phyloP scores from a whole-genome alignment of 805 yeast genomes.

The Isabelozyma pseudorhagii region DNA sequence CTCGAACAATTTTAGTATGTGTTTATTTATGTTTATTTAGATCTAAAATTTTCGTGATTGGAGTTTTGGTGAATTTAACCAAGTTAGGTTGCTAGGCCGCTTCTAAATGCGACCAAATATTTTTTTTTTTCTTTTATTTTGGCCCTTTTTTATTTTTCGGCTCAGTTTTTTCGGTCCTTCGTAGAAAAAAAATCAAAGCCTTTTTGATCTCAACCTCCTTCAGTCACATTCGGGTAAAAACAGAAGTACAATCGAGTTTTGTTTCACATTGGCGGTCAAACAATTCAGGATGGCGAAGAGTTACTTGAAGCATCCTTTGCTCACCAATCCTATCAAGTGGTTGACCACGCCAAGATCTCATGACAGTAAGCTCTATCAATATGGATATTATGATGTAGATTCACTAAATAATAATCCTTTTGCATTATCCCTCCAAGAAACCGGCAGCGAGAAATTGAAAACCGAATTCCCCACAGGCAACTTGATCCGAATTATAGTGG shows the following conservation, averaged over 20 bases:
- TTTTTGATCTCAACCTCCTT: neutral
- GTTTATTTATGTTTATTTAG: neutral
- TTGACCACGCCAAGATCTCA: conserved; percentile 19
- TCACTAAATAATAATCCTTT: conserved; percentile 24
- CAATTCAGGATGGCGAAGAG: neutral
- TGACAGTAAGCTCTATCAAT: conserved; percentile 13
- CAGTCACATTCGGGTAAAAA: neutral
- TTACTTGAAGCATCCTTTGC: conserved; percentile 25
- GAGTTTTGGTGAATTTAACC: neutral
- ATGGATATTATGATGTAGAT: conserved; percentile 13
- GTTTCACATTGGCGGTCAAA: neutral
- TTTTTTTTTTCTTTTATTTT: too few species aligned
- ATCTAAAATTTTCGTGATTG: neutral
- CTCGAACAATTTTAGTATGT: neutral
- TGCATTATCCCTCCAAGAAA: conserved; percentile 18
- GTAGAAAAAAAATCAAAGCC: neutral
- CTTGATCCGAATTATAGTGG: conserved; percentile 16
- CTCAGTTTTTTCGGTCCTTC: neutral
- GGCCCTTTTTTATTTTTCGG: neutral
- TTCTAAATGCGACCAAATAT: neutral
- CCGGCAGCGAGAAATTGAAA: conserved; percentile 21
- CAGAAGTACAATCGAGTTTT: neutral
- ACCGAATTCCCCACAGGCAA: conserved; percentile 26
- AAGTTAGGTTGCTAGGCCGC: neutral
- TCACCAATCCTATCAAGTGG: conserved; percentile 28